Percentiles rank a stretch among this genome's conserved stretches.
Conservation (phyloP, 495 filamentous ascomycete genomes). For the Achaetomiella virescens region DNA sequence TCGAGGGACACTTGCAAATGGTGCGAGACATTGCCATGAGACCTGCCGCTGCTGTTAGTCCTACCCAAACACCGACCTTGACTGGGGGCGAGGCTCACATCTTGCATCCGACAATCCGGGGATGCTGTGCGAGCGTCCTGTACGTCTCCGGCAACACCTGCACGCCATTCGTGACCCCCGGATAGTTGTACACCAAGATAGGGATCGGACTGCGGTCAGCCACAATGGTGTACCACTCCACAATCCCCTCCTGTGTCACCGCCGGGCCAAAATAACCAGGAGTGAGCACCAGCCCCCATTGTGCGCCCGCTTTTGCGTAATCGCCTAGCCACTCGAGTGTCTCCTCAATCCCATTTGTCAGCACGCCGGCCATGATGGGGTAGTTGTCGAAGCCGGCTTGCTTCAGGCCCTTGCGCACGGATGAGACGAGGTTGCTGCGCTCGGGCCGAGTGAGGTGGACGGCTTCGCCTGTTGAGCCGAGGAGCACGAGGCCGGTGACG, state of each 20-base stretch:
- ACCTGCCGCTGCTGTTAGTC: slow-evolving; percentile 24
- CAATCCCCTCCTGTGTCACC: slow-evolving; percentile 43
- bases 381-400: slow-evolving; percentile 53
- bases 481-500: slow-evolving; percentile 57
- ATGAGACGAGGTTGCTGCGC: slow-evolving; percentile 48
- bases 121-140: slow-evolving; percentile 46
- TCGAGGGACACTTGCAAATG: slow-evolving; percentile 53
- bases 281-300: slow-evolving; percentile 56
- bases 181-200: slow-evolving; percentile 60
- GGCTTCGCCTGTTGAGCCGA: slow-evolving; percentile 65
- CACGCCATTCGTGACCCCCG: slow-evolving; percentile 57
- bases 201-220: slow-evolving; percentile 50
- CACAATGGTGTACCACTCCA: slow-evolving; percentile 49
- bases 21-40: slow-evolving; percentile 56
- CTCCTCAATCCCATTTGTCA: slow-evolving; percentile 57
- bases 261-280: slow-evolving; percentile 52
- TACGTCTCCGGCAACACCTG: slow-evolving; percentile 50
- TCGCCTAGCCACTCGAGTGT: slow-evolving; percentile 53
- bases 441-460: slow-evolving; percentile 57
- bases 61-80: not conserved
- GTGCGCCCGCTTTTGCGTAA: slow-evolving; percentile 52
- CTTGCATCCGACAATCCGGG: slow-evolving; percentile 61
- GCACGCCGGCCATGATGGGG: slow-evolving; percentile 62
- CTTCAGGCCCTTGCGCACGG: slow-evolving; percentile 48
- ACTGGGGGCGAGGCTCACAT: slow-evolving; percentile 30